Base-by-base conservation (phyloP, 345 rosid genomes). In the Arabis alpina region DNA sequence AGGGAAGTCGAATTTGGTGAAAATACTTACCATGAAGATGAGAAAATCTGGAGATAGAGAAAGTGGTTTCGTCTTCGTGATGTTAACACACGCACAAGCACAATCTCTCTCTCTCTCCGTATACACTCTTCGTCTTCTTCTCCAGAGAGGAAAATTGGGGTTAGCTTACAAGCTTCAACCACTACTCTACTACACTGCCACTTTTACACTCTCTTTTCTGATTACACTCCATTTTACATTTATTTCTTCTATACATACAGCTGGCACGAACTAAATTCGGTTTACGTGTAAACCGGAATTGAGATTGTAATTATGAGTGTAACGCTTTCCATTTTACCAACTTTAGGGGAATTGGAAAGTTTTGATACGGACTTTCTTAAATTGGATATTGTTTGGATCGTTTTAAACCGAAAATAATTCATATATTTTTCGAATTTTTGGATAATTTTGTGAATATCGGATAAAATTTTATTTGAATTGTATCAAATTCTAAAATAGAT, bases 151-250 rank as follows among this genome's bases (percentile, higher is more conserved):
- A 70, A 8, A 48, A 11, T 63, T 47, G 13, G 55, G 55, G 3
- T 25, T 64, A 3, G 62, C 55, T 61, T 53, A n/a, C 63, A 54
- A 54, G 47, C 54, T 71, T 10, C 32, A 62, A 52, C 24, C 43
- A 51, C 24, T 41, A 51, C 56, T 42, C 48, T 27, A 61, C 28
- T n/a, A 62, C 4, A 32, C 36, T 8, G 43, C 32, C 67, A 66
- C 61, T 27, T 14, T 54, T 30, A 59, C 36, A 49, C 24, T 49
- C 24, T 49, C 40, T 68, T 47, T 12, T 36, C 32, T 39, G 4
- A 16, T 37, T 47, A 57, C 73, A 6, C 66, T 69, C 73, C 54
- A 12, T 36, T 36, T 34, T 49, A 6, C 41, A 19, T 19, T 19
- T 19, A 41, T 24, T 13, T 36, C 36, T 19, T 19, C 23, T 19